phyloP scores from a whole-genome alignment of 73 alveolate genomes.

The Tetrahymena malaccensis region DNA sequence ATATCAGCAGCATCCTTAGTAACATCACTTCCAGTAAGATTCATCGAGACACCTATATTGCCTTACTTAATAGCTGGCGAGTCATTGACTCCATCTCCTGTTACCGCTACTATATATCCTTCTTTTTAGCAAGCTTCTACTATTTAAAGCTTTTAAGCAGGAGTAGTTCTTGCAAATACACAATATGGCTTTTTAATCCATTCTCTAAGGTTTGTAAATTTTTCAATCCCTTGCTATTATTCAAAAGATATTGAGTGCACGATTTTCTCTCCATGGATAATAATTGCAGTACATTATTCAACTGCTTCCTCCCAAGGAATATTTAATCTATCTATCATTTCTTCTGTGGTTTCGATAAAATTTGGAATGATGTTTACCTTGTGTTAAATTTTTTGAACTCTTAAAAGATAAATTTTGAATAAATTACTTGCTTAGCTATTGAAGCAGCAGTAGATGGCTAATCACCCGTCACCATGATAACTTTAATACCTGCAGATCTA shows the following conservation, averaged over 20 bases:
- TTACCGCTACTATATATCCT: slow-evolving; percentile 88
- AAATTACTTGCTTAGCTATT: slow-evolving; percentile 57
- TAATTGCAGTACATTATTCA: slow-evolving; percentile 45
- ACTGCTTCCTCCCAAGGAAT: slow-evolving; percentile 51
- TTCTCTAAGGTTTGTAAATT: slow-evolving; percentile 40
- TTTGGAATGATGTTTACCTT: slow-evolving; percentile 45
- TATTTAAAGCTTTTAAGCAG: slow-evolving; percentile 80
- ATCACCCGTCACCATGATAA: slow-evolving; percentile 88
- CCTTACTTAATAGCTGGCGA: slow-evolving; percentile 67
- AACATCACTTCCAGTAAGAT: slow-evolving; percentile 91
- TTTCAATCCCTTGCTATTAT: slow-evolving; percentile 40
- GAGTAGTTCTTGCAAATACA: slow-evolving; percentile 92
- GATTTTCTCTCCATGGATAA: slow-evolving; percentile 62
- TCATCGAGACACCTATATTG: slow-evolving; percentile 82
- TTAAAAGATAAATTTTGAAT: too few species aligned
- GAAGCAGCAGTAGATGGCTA: slow-evolving; percentile 85
- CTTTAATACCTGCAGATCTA: slow-evolving; percentile 73
- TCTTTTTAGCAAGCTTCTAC: slow-evolving; percentile 83
- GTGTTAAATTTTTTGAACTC: too few species aligned
- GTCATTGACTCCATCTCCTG: slow-evolving; percentile 96
- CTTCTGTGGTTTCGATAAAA: slow-evolving; percentile 29
- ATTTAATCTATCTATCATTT: slow-evolving; percentile 24
- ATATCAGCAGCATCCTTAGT: slow-evolving; percentile 98
- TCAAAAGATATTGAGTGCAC: slow-evolving; percentile 33
- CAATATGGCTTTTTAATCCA: slow-evolving; percentile 64